Evolutionary conservation across 768 basidiomycete species (phyloP).

Genomic region (Lactarius trivialis): DNA sequence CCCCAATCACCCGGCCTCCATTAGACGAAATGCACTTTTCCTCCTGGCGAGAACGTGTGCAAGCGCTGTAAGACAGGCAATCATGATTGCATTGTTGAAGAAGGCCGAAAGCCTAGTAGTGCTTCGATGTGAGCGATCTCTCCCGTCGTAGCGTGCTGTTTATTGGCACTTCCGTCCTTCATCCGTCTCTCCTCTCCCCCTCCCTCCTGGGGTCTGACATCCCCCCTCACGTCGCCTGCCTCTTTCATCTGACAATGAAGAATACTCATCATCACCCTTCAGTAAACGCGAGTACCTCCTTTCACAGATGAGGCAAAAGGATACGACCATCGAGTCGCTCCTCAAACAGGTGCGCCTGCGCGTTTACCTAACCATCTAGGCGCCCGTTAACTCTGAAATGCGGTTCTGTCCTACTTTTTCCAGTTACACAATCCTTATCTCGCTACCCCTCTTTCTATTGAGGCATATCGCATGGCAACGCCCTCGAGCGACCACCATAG

Average conservation of each 20-base stretch:
- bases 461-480: conserved; percentile 71
- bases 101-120: conserved; percentile 68
- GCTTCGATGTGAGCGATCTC: conserved; percentile 67
- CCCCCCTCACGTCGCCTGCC: neutral
- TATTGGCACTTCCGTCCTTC: conserved; percentile 23
- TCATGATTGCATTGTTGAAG: conserved; percentile 78
- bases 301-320: conserved; percentile 82
- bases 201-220: too few species aligned
- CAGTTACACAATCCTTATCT: conserved; percentile 77
- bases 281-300: conserved; percentile 85
- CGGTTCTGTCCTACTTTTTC: neutral
- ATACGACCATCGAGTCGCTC: conserved; percentile 76
- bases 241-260: conserved; percentile 21
- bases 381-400: neutral
- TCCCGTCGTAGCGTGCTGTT: conserved; percentile 9
- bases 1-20: neutral
- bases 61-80: conserved; percentile 66
- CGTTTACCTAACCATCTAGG: neutral
- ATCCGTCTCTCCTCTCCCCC: conserved; percentile 22
- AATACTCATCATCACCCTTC: conserved; percentile 28
- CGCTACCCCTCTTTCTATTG: conserved; percentile 73
- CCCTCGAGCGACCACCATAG: conserved; percentile 70
- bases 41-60: conserved; percentile 65
- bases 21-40: conserved; percentile 86
- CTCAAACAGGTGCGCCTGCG: conserved; percentile 60